Base-by-base conservation (phyloP, 1,284 basidiomycete species). In the Naganishia cerealis region DNA sequence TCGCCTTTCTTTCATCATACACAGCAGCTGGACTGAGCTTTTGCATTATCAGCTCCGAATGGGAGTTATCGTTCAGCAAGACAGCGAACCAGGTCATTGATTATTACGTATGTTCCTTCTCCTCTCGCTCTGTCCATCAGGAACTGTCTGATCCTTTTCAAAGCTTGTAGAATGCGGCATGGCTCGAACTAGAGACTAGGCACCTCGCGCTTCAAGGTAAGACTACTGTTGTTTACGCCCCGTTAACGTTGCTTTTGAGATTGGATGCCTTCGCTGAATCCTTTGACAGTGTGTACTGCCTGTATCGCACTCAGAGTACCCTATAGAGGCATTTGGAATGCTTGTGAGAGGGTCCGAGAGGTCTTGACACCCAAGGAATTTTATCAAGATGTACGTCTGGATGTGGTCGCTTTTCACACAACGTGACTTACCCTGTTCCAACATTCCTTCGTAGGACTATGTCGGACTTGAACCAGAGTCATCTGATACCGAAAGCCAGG, bases 311-410 rank as follows among this genome's bases (percentile, higher is more conserved):
- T 62, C 26, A 13, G 65, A 29, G 36, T 68, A 10, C 67, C 67
- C 6, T 38, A 52, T 15, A 62, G 56, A 29, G 61, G 59, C 12
- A 58, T 68, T 36, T 68, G 43, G 50, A 16, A 57, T 24, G 39
- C 46, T 7, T 63, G 61, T 26, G 54, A 68, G 21, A 43, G 48
- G 40, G 21, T 68, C 10, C 24, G 67, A 10, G 61, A 55, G 6
- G 33, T 57, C 21, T 40, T 68, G 59, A 62, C 67, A 13, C 67
- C 67, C 8, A 54, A 52, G 16, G 42, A 57, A 15, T 40, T 57
- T 46, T 68, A 68, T 16, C 16, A 57, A 21, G 67, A 68, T 43
- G 67, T 68, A 43, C 57, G 67, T 52, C 13, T 38, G 38, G 9
- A 33, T 33, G n/a, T 15, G 16, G n/a, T 18, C 8, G n/a, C 15